Conservation (phyloP, 73 alveolate species). For the Urostyla sp. region DNA sequence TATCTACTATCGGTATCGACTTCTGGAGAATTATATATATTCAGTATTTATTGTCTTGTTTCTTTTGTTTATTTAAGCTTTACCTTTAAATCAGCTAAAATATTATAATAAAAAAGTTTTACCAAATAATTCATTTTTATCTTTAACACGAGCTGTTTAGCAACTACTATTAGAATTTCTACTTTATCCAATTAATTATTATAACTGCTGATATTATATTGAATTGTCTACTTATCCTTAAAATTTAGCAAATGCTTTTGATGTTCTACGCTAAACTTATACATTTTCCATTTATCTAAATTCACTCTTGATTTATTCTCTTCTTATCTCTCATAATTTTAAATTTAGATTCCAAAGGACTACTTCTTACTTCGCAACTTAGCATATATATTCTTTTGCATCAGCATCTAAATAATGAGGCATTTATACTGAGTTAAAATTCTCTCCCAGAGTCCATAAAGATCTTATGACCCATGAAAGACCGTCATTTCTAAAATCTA, state of each 20-base stretch:
- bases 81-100: constrained; percentile 1
- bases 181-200: neutral
- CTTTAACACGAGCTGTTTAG: constrained; percentile 1
- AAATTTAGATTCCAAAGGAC: constrained; percentile 11
- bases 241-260: neutral
- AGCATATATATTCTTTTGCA: neutral
- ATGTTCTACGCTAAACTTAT: neutral
- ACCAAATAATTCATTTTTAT: constrained; percentile 14
- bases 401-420: constrained; percentile 1
- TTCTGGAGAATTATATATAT: neutral
- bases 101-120: no score
- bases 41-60: constrained; percentile 6
- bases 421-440: neutral
- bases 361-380: constrained; percentile 11
- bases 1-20: neutral
- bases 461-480: constrained; percentile 36
- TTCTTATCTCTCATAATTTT: neutral
- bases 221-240: neutral
- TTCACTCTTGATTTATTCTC: neutral
- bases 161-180: neutral
- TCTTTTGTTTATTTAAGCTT: neutral
- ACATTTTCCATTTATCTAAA: neutral
- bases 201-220: no score
- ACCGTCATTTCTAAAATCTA: constrained; percentile 24
- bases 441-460: constrained; percentile 7